Evolutionary conservation across 208 protist genomes (phyloP).

Genomic region (Trypanosoma conorhini): DNA sequence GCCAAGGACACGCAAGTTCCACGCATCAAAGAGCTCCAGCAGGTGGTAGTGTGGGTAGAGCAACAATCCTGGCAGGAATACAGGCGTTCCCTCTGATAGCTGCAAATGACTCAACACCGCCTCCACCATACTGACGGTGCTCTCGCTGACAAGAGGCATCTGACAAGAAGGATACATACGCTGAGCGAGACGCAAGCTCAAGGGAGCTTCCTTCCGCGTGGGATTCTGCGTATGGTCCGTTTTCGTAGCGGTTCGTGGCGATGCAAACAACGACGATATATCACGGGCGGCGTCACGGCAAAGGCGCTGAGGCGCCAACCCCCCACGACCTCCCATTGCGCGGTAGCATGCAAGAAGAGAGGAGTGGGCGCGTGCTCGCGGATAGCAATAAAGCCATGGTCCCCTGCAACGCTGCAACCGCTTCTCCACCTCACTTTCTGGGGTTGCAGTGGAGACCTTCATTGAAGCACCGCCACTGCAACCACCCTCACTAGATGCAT

Average conservation of each 20-base stretch:
- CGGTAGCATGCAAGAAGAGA: constrained; percentile 7
- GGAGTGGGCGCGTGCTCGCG: constrained; percentile 15
- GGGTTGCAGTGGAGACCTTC: neutral
- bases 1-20: constrained; percentile 23
- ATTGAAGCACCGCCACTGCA: neutral
- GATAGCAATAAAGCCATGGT: constrained; percentile 21
- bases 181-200: neutral
- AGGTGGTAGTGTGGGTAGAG: constrained; percentile 22
- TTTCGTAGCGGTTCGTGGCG: neutral
- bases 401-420: neutral
- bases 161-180: constrained; percentile 5
- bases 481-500: neutral
- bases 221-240: neutral
- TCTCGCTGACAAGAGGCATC: constrained; percentile 22
- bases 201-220: neutral
- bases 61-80: constrained; percentile 28
- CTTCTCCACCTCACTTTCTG: neutral
- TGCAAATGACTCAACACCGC: constrained; percentile 15
- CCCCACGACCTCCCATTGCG: neutral
- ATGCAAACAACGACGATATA: neutral
- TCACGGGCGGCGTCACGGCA: neutral
- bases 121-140: constrained; percentile 21
- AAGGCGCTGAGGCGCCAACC: neutral
- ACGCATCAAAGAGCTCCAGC: constrained; percentile 20
- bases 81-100: constrained; percentile 2